Conservation (phyloP, 805 yeast genomes). For the Lipomyces starkeyi region DNA sequence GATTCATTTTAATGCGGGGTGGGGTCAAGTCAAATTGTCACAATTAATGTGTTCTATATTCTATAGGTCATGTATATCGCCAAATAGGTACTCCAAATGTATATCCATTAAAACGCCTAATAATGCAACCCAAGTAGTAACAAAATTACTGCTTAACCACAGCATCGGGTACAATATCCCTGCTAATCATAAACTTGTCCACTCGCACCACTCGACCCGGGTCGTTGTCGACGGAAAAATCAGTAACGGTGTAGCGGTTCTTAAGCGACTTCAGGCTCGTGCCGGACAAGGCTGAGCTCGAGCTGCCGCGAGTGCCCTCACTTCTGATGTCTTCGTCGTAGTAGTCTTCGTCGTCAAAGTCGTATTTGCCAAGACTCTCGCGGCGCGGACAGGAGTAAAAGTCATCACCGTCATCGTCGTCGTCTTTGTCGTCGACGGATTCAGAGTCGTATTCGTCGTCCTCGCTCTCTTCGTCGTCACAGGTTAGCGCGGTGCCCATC, state of each 20-base stretch:
- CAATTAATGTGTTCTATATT: too few species aligned
- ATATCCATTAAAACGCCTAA: neutral
- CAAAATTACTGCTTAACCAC: neutral
- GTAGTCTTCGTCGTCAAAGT: constrained; percentile 5
- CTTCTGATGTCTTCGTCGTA: constrained; percentile 10
- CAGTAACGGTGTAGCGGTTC: constrained; percentile 13
- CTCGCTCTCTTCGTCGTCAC: constrained; percentile 8
- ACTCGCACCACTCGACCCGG: constrained; percentile 25
- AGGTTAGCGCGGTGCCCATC: neutral
- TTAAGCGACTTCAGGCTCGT: neutral
- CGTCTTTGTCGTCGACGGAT: neutral
- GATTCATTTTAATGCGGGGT: too few species aligned
- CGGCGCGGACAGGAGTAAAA: constrained; percentile 4
- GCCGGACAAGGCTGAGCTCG: neutral
- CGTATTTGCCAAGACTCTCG: constrained; percentile 11
- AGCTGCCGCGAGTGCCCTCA: neutral
- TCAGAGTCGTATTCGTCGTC: constrained; percentile 9
- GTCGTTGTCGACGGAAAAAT: constrained; percentile 11
- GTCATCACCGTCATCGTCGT: neutral
- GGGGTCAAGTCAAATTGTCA: too few species aligned
- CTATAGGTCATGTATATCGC: too few species aligned
- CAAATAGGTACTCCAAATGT: too few species aligned
- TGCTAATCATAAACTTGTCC: constrained; percentile 1
- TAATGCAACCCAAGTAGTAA: neutral
- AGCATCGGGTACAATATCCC: constrained; percentile 21